These are phyloP conservation scores for Scleroderma citrinum DNA, from an alignment of 768 basidiomycete species.

Conservation along the genomic window DNA sequence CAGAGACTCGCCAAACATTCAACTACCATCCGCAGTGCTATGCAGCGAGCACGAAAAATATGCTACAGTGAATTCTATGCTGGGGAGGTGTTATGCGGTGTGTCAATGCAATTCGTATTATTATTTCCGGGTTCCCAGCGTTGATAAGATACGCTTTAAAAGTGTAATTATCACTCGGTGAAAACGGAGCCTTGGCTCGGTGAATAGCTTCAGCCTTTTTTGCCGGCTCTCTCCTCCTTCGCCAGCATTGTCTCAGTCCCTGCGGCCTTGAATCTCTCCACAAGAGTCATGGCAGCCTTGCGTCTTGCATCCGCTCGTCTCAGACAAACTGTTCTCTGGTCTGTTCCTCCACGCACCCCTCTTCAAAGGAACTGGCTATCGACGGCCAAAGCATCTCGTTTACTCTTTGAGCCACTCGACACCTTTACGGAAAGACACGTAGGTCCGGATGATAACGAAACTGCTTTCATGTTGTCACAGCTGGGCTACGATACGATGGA, in stretches of 20 bases:
- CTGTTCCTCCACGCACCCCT: slow-evolving; percentile 13
- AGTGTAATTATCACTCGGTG: slow-evolving; percentile 33
- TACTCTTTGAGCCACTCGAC: slow-evolving; percentile 82
- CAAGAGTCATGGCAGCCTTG: slow-evolving; percentile 22
- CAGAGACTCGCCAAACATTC: too few relatives aligned
- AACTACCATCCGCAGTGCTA: not conserved
- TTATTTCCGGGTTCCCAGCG: slow-evolving; percentile 10
- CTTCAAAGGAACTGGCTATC: slow-evolving; percentile 42
- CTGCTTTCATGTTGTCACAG: slow-evolving; percentile 71
- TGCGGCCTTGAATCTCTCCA: slow-evolving; percentile 8
- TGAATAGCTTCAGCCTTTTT: slow-evolving; percentile 21
- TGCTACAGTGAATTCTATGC: not conserved
- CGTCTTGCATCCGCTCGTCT: slow-evolving; percentile 21
- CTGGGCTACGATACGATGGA: slow-evolving; percentile 88
- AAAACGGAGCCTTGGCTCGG: slow-evolving; percentile 38
- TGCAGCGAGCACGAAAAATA: not conserved
- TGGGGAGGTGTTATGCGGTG: not conserved
- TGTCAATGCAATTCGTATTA: not conserved
- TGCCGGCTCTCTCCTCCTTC: slow-evolving; percentile 12
- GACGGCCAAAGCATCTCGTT: slow-evolving; percentile 51
- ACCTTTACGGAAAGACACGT: slow-evolving; percentile 88
- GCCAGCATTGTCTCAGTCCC: slow-evolving; percentile 12
- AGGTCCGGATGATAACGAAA: slow-evolving; percentile 83
- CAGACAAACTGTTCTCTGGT: slow-evolving; percentile 13
- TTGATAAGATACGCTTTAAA: slow-evolving; percentile 12